phyloP scores from a whole-genome alignment of 345 rosid species.

The Euphorbia tirucalli region DNA sequence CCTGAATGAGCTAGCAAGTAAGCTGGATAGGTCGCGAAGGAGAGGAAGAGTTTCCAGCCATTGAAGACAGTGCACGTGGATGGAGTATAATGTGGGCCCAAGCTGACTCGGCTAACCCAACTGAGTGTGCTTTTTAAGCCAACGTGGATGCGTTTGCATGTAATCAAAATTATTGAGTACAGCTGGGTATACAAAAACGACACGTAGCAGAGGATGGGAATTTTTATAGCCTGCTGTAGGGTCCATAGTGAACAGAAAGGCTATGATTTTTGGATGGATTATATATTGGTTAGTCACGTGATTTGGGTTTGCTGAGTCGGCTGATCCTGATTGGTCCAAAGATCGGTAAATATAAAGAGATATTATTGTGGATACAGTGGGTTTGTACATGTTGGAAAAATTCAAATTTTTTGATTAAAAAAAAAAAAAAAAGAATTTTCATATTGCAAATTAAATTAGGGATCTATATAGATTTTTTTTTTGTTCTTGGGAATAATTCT shows the following conservation, averaged over 20 bases:
- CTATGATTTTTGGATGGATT: neutral
- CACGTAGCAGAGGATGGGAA: neutral
- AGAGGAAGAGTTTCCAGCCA: conserved; percentile 41
- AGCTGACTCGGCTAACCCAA: conserved; percentile 14
- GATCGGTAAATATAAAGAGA: neutral
- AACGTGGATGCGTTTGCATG: conserved; percentile 22
- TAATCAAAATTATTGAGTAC: conserved; percentile 31
- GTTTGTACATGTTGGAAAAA: neutral
- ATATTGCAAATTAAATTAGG: neutral
- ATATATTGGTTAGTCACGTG: neutral
- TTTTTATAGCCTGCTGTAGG: neutral
- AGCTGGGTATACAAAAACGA: conserved; percentile 38
- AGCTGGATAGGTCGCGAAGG: conserved; percentile 50
- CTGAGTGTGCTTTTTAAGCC: neutral
- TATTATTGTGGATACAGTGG: too few species aligned
- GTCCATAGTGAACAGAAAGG: neutral
- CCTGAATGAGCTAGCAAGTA: conserved; percentile 45
- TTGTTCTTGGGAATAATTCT: neutral
- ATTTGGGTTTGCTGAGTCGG: conserved; percentile 10
- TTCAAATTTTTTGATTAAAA: neutral
- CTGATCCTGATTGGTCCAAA: neutral
- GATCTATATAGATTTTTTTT: neutral
- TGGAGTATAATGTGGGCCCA: neutral
- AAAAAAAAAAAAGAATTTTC: neutral
- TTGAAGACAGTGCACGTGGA: conserved; percentile 28